Evolutionary conservation across 1,139 yeast species (phyloP).

Genomic region (Chernovozyma sophiae-reginae): DNA sequence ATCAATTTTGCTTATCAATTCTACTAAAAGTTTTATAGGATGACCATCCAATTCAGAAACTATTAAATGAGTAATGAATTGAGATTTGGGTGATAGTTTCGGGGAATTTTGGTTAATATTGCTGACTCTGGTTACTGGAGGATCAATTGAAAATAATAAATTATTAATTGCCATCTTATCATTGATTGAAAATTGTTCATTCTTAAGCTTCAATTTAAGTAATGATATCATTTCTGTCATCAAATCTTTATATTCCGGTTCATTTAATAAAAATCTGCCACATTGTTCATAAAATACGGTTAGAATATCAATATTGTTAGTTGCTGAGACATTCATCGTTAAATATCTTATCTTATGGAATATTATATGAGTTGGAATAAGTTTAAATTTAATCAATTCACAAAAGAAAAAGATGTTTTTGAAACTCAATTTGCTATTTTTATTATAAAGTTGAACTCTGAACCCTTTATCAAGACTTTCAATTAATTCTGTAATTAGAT

Average conservation of each 20-base stretch:
- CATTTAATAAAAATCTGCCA: constrained; percentile 64
- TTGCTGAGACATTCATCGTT: constrained; percentile 46
- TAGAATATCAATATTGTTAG: constrained; percentile 62
- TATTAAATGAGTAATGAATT: constrained; percentile 48
- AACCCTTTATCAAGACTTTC: constrained; percentile 57
- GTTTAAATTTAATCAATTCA: constrained; percentile 73
- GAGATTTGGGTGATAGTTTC: constrained; percentile 36
- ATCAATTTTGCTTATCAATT: constrained; percentile 43
- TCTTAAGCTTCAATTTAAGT: constrained; percentile 48
- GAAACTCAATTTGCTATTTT: constrained; percentile 42
- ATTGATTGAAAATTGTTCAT: constrained; percentile 48
- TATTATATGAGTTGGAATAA: constrained; percentile 66
- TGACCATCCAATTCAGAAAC: constrained; percentile 45
- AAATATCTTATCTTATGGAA: constrained; percentile 67
- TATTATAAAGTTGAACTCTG: constrained; percentile 54
- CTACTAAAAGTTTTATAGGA: constrained; percentile 31
- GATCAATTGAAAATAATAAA: constrained; percentile 56
- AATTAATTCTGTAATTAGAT: constrained; percentile 53
- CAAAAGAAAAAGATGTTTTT: constrained; percentile 60
- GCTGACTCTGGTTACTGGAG: constrained; percentile 41
- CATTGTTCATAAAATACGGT: constrained; percentile 67
- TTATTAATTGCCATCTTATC: constrained; percentile 60
- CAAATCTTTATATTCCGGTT: constrained; percentile 53
- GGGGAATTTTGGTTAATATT: constrained; percentile 18
- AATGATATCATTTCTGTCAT: constrained; percentile 64